Evolutionary conservation across 2,329 filamentous ascomycete species (phyloP), one percentile per base, ranked within the genome.

Genomic region (Albophoma yamanashiensis): DNA sequence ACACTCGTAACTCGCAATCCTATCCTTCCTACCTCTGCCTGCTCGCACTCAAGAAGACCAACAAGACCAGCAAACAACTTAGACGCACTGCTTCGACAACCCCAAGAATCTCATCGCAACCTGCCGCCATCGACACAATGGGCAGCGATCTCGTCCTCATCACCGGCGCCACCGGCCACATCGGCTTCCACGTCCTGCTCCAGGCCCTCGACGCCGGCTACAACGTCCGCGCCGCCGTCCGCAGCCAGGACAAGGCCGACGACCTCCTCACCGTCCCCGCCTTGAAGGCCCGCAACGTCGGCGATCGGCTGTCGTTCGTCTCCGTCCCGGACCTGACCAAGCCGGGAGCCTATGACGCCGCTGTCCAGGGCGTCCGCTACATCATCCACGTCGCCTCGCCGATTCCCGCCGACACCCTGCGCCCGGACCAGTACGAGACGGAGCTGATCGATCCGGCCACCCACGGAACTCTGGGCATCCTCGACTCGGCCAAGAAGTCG

Each of bases 331-430:
- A 77, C 57, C 70, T 78, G 31, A 65, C 69, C 0, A 64, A 63
- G 4, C 64, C 68, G 0, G 69, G 69, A 20, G 76, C 76, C 2
- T 78, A 75, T 57, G 71, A 78, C 36, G 68, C 75, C 36, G 75
- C 74, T 15, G 69, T 76, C 59, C 65, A 72, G 50, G 75, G 69
- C 4, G 73, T 75, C 45, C 68, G 68, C 20, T 74, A 72, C 63
- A 69, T 79, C 56, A 65, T 74, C 22, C 69, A 72, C 59, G 55
- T 67, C n/a, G 69, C 70, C 1, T 68, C 73, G 1, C 64, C 71
- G 56, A 57, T 63, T 42, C 68, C 64, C 9, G 31, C 58, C 6
- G 20, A n/a, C 9, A 52, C 62, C 7, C 27, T 45, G 11, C 53
- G 52, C 0, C 60, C 42, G 4, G 58, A 61, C 1, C 60, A 64